phyloP scores from a whole-genome alignment of 1,284 basidiomycete genomes.

The Phaffia rhodozyma region DNA sequence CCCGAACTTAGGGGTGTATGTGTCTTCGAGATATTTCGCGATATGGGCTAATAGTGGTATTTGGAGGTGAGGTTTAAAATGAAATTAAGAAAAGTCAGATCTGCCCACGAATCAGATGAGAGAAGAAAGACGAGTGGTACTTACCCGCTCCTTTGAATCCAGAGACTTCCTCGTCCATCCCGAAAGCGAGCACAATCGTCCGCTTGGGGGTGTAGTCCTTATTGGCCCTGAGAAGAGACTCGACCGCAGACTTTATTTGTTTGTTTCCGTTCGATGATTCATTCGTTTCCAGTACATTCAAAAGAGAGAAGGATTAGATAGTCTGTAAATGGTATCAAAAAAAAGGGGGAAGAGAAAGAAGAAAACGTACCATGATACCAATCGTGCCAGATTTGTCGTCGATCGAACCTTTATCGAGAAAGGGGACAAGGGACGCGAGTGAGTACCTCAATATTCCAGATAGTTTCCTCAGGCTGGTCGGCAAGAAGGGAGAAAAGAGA shows the following conservation, averaged over 20 bases:
- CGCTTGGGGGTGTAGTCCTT: slow-evolving; percentile 41
- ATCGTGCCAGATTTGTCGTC: slow-evolving; percentile 55
- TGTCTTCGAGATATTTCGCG: slow-evolving; percentile 40
- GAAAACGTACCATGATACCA: slow-evolving; percentile 39
- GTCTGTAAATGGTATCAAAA: background rate
- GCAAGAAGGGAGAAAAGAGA: no score
- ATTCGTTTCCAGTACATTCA: background rate
- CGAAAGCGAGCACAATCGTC: slow-evolving; percentile 49
- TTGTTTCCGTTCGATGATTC: background rate
- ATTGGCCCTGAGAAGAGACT: slow-evolving; percentile 43
- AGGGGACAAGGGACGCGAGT: no score
- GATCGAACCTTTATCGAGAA: slow-evolving; percentile 18
- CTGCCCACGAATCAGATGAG: background rate
- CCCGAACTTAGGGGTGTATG: slow-evolving; percentile 32
- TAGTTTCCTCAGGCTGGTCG: no score
- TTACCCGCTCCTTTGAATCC: slow-evolving; percentile 28
- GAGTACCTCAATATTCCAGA: no score
- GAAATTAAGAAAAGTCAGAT: background rate
- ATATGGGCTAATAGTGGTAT: slow-evolving; percentile 34
- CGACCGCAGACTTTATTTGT: slow-evolving; percentile 36
- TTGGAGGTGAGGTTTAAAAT: background rate
- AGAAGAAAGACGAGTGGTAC: background rate
- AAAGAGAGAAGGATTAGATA: background rate
- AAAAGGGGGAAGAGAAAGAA: background rate
- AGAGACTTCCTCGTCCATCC: slow-evolving; percentile 57